Evolutionary conservation across 805 yeast genomes (phyloP), one percentile per base, ranked within the genome.

Genomic region (Alloascoidea hylecoeti): DNA sequence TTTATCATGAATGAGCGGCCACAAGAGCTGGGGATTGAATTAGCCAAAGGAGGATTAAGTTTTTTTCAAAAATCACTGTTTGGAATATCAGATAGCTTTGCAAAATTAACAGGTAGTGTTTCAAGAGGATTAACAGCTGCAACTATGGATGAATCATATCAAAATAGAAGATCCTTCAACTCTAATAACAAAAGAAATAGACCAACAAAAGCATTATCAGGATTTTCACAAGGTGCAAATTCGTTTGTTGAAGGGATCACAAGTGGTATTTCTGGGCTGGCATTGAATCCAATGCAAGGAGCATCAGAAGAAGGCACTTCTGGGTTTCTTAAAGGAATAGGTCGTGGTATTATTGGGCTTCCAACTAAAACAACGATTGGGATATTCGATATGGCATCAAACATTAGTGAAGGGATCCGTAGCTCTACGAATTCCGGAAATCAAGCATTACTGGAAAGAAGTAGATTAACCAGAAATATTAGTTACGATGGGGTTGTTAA

Each of bases 361-460:
- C 98, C 99, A 0, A 88, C 98, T 0, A 92, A 92, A 61, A 84
- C 97, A 0, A 95, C 96, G 0, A 86, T 89, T 47, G 99, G 99
- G 9, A 54, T 92, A 16, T 78, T 92, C 46, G 99, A 92, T 53
- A 64, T 94, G 44, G 95, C 97, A 1, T 80, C 82, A 39, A 89
- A 84, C 55, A 77, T 92, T 28, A 78, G 95, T 59, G 96, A 88
- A 53, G 97, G 97, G 17, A 86, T 94, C 36, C 69, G 88, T 42
- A 88, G 79, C 53, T 83, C 96, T 0, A 85, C 99, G 0, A 83
- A 95, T 0, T 89, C 82, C 1, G 79, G 85, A 52, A 95, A 85
- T 53, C 73, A 69, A 3, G 85, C 77, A 34, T 78, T 78, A 0
- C 68, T 88, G 36, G 82, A 76, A 40, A 77, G 82, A 44, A 82